Evolutionary conservation across 73 alveolate species (phyloP).

Genomic region (Loxodes magnus): DNA sequence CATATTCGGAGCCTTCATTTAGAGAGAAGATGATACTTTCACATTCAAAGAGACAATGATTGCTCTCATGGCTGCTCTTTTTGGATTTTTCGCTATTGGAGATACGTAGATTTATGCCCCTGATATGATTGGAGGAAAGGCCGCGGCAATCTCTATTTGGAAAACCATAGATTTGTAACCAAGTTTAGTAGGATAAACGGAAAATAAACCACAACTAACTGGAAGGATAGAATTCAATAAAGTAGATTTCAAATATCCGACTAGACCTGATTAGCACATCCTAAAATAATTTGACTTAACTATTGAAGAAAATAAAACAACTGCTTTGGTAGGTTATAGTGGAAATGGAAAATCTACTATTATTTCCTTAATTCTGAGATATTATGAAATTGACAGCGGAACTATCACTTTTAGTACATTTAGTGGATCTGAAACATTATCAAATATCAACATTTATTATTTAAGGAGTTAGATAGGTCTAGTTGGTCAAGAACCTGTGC

Average conservation of each 20-base stretch:
- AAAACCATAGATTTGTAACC: slow-evolving; percentile 25
- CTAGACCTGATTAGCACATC: slow-evolving; percentile 40
- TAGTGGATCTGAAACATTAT: slow-evolving; percentile 64
- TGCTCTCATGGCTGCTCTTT: slow-evolving; percentile 61
- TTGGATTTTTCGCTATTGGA: slow-evolving; percentile 75
- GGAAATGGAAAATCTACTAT: slow-evolving; percentile 90
- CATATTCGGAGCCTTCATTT: slow-evolving; percentile 46
- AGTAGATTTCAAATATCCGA: slow-evolving; percentile 60
- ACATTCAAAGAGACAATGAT: slow-evolving; percentile 36
- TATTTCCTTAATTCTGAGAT: slow-evolving; percentile 53
- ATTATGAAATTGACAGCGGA: slow-evolving; percentile 69
- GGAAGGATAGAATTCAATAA: slow-evolving; percentile 56
- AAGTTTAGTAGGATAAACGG: neutral
- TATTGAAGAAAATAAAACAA: slow-evolving; percentile 20
- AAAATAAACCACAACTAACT: neutral
- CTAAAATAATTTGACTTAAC: slow-evolving; percentile 25
- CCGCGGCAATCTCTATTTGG: slow-evolving; percentile 50
- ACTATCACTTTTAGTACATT: slow-evolving; percentile 40
- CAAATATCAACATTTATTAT: slow-evolving; percentile 36
- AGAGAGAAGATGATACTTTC: slow-evolving; percentile 27
- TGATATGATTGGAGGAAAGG: slow-evolving; percentile 51
- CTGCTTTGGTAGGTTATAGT: slow-evolving; percentile 64
- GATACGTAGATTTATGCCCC: slow-evolving; percentile 59
- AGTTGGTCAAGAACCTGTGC: slow-evolving; percentile 91
- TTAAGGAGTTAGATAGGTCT: slow-evolving; percentile 57